phyloP scores from a whole-genome alignment of 208 protist species.

The Vickermania ingenoplastis region DNA sequence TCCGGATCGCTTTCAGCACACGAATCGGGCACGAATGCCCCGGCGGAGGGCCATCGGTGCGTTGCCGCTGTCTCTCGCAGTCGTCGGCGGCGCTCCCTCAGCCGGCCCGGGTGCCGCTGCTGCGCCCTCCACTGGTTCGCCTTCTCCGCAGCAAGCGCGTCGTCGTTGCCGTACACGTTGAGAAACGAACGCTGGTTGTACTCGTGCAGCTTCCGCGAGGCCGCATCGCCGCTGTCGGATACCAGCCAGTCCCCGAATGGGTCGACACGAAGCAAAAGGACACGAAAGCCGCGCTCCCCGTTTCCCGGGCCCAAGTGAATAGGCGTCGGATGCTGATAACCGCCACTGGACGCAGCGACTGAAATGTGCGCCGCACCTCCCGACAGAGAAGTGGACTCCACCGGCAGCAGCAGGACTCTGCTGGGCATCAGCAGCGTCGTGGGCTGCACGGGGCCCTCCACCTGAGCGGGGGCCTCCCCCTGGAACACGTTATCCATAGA shows the following conservation, averaged over 20 bases:
- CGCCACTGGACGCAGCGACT: not conserved
- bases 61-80: not conserved
- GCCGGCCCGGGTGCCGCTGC: not conserved
- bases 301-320: conserved; percentile 1
- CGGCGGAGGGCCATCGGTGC: not conserved
- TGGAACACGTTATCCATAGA: not conserved
- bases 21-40: too few relatives aligned
- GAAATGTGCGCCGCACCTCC: not conserved
- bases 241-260: conserved; percentile 36
- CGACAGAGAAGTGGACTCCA: not conserved
- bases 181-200: conserved; percentile 21
- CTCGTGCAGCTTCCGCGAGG: not conserved
- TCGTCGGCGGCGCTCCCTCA: not conserved
- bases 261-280: conserved; percentile 53
- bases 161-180: conserved; percentile 15
- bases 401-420: not conserved
- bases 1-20: too few relatives aligned
- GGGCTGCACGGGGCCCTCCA: not conserved
- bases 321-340: not conserved
- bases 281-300: conserved; percentile 5
- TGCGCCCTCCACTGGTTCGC: not conserved
- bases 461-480: not conserved
- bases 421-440: not conserved
- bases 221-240: conserved; percentile 8
- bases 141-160: not conserved